Evolutionary conservation across 805 yeast genomes (phyloP).

Genomic region (Jamesozyma rosinii): DNA sequence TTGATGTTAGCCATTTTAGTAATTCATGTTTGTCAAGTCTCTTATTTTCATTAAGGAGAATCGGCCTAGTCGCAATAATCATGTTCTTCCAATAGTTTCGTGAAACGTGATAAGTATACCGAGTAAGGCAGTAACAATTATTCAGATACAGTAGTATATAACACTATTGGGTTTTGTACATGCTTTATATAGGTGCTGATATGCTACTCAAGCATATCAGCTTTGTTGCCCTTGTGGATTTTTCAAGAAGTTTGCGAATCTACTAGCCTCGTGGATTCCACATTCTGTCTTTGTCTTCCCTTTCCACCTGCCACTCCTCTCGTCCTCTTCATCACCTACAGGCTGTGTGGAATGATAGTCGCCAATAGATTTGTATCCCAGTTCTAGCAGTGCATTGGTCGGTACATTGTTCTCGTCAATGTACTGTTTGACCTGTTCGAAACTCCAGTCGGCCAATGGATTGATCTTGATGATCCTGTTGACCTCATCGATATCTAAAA

Average conservation of each 20-base stretch:
- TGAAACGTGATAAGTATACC: too few relatives aligned
- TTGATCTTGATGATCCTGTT: constrained; percentile 76
- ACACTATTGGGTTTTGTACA: too few relatives aligned
- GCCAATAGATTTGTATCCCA: constrained; percentile 86
- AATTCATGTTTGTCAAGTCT: too few relatives aligned
- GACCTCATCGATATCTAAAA: constrained; percentile 64
- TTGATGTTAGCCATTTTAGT: too few relatives aligned
- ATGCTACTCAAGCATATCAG: too few relatives aligned
- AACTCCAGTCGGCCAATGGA: constrained; percentile 79
- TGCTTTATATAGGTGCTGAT: too few relatives aligned
- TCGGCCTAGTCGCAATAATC: too few relatives aligned
- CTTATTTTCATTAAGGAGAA: too few relatives aligned
- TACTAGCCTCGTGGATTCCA: constrained; percentile 79
- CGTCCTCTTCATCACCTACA: constrained; percentile 85
- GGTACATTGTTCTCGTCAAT: constrained; percentile 68
- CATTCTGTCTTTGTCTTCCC: constrained; percentile 89
- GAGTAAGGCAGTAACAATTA: too few relatives aligned
- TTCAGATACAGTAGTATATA: too few relatives aligned
- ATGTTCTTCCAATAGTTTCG: too few relatives aligned
- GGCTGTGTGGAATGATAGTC: constrained; percentile 94
- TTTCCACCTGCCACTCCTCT: constrained; percentile 95
- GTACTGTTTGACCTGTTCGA: constrained; percentile 59
- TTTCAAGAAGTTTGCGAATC: constrained; percentile 54
- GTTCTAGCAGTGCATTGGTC: constrained; percentile 70
- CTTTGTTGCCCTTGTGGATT: constrained; percentile 1